phyloP scores from a whole-genome alignment of 345 rosid genomes.

The Eucalyptus cladocalyx region DNA sequence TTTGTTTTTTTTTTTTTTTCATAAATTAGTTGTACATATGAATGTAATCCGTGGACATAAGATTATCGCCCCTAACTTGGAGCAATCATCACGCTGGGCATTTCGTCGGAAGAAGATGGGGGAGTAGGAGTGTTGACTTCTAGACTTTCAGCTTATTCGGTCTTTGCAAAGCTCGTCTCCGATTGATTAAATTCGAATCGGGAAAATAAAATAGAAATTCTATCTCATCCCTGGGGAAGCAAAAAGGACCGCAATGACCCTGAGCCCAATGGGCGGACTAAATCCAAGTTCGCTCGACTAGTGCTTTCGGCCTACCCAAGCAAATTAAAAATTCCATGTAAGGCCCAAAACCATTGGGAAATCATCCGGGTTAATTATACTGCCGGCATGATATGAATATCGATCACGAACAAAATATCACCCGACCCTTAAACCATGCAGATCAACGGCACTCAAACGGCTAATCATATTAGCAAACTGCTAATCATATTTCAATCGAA shows the following conservation, averaged over 20 bases:
- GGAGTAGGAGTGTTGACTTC: no score
- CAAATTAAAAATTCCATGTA: background rate
- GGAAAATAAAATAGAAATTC: background rate
- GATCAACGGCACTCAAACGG: no score
- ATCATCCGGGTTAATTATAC: background rate
- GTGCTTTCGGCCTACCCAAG: background rate
- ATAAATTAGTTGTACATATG: background rate
- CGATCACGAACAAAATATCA: background rate
- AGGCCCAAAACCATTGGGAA: background rate
- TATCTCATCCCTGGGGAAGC: background rate
- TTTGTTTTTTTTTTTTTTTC: fast-evolving
- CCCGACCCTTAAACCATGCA: no score
- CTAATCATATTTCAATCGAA: no score
- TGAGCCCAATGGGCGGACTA: background rate
- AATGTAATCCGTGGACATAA: background rate
- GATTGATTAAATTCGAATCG: background rate
- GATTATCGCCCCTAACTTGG: no score
- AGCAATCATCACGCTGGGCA: no score
- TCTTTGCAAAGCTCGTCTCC: background rate
- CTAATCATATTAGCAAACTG: no score
- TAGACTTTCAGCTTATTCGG: no score
- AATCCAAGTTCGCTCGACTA: background rate
- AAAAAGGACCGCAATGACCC: background rate
- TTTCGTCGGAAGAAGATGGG: no score
- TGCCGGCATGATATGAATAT: background rate